Evolutionary conservation across 768 basidiomycete species (phyloP).

Genomic region (Hortiboletus campestris): DNA sequence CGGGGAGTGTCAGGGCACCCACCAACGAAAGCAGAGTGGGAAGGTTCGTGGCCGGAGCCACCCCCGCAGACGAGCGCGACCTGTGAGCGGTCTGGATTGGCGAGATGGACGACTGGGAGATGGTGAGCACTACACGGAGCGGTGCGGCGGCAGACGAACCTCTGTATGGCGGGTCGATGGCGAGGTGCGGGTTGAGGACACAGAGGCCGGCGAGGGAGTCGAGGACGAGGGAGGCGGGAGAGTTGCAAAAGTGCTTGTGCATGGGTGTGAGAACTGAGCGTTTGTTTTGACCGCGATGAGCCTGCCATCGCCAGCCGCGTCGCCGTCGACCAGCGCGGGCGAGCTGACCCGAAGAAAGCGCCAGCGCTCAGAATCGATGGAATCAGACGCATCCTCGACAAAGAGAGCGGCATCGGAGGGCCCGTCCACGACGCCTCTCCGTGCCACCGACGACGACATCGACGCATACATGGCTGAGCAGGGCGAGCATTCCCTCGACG

Average conservation of each 20-base stretch:
- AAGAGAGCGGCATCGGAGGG: conserved; percentile 81
- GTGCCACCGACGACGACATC: conserved; percentile 20
- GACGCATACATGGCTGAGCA: too few relatives aligned
- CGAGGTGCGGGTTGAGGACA: conserved; percentile 66
- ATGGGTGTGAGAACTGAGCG: not conserved
- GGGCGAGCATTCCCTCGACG: too few relatives aligned
- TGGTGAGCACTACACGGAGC: not conserved
- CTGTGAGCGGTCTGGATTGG: conserved; percentile 55
- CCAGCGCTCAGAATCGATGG: conserved; percentile 73
- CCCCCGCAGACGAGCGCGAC: conserved; percentile 83
- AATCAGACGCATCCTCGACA: conserved; percentile 70
- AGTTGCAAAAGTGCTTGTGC: conserved; percentile 77
- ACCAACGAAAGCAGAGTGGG: conserved; percentile 91
- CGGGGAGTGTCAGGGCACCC: conserved; percentile 14
- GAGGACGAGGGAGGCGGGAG: conserved; percentile 64
- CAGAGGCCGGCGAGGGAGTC: conserved; percentile 77
- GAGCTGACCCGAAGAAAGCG: conserved; percentile 54
- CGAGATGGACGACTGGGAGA: conserved; percentile 57
- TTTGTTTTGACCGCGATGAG: conserved; percentile 36
- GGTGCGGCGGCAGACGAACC: conserved; percentile 30
- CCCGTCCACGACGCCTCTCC: conserved; percentile 37
- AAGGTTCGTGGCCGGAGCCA: conserved; percentile 88
- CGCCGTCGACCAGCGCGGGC: conserved; percentile 30
- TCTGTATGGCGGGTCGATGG: conserved; percentile 69
- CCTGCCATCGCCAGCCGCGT: conserved; percentile 40